Base-by-base conservation (phyloP, 164 flowering plant species). In the Tinospora cordifolia region DNA sequence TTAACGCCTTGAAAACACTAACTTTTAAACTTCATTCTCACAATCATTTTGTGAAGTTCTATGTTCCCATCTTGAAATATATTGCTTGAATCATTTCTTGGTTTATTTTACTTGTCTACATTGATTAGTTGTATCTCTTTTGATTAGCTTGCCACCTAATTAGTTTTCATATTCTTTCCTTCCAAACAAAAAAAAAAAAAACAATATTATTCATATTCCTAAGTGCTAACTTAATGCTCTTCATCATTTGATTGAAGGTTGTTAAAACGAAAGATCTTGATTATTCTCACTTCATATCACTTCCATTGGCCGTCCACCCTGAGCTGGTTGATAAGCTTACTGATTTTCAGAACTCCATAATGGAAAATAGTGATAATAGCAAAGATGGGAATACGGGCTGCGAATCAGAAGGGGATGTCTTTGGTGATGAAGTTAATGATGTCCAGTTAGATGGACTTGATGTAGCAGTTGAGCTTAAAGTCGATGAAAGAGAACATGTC, bases 271-370 rank as follows among this genome's bases (percentile, higher is more conserved):
- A 85, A 67, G 79, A 58, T 69, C 85, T 94, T 22, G 90, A 89
- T 67, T 94, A 88, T 74, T 86, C 97, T 40, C 98, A 94, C 83
- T 94, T 94, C 70, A 76, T 94, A 68, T 92, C 97, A 38, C 93
- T 94, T 74, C 99, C 99, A 3, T 81, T 94, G 86, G 98, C 98
- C 62, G 83, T 90, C 74, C 83, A 94, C 80, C 87, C 93, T 67
- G 90, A 76, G 78, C 79, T 94, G 76, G 97, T 94, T 39, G 88
- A 86, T 62, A 92, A 89, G 87, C 93, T 92, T 34, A 62, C 79
- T 77, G 75, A 69, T 46, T 94, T 94, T 79, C 99, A 92, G 82
- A 87, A 84, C 74, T 73, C 86, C 49, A 79, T 92, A 63, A 73
- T 94, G 75, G 87, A 86, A 72, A 75, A 7, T 75, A 60, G 59